Evolutionary conservation across 2,329 filamentous ascomycete species (phyloP), one percentile per base, ranked within the genome.

Genomic region (Penicillium palitans): DNA sequence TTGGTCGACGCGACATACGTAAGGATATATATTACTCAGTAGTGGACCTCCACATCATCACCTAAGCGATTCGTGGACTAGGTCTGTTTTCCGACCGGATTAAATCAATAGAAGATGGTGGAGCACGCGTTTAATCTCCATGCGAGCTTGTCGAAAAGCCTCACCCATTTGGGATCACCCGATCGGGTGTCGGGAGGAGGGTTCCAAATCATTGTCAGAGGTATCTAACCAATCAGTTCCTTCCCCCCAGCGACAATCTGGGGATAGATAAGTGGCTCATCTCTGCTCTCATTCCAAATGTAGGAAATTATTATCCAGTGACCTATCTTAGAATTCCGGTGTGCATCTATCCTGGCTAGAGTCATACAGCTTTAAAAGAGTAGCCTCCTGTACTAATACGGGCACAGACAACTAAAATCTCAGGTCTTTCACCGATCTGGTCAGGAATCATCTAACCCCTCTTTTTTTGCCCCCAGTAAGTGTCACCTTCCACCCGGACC

Each of bases 201-300:
- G 17, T 39, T 24, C 9, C 8, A 29, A 29, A 9, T 10, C 17
- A 13, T 27, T 15, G 45, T 13, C 17, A 29, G 27, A 21, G 6
- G 25, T 46, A 29, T 12, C 17, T n/a, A 19, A 9, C 45, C 45
- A 47, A 47, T 47, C 27, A 27, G 45, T 33, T 47, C 6, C 0
- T 47, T 29, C 6, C 21, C 27, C 9, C 8, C 3, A 31, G 10
- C 12, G 6, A n/a, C 5, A 29, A 6, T n/a, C 21, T 17, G 45
- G 21, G 15, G 46, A 13, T 49, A 49, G 33, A 49, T 49, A 49
- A 49, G 47, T 49, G 31, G 21, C 33, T 8, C 21, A 25, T 25
- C 19, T 37, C 47, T 49, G 21, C 47, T 39, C 45, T 47, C n/a
- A 47, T 49, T 49, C 33, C 33, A n/a, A 49, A 49, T 49, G 47